Percentiles rank a stretch among this genome's conserved stretches.
These are phyloP conservation scores for Yamadazyma dendronema DNA, from an alignment of 1,139 yeast genomes.

Conservation along the genomic window DNA sequence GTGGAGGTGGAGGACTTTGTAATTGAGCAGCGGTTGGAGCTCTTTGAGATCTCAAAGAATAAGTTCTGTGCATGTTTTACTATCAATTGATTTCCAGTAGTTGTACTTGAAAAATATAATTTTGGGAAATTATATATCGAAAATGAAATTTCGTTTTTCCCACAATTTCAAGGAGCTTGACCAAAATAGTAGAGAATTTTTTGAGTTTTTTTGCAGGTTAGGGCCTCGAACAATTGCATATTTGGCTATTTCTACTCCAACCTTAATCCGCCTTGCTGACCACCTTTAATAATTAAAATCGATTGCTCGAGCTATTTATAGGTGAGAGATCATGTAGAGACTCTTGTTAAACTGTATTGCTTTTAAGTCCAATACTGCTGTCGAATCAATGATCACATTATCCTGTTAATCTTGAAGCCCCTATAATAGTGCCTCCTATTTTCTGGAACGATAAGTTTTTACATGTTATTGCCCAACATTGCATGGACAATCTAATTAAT, in stretches of 20 bases:
- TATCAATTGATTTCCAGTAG: conserved; percentile 1
- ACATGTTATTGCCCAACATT: neutral
- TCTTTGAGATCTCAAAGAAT: conserved; percentile 73
- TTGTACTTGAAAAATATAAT: neutral
- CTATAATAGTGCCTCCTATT: conserved; percentile 2
- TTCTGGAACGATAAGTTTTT: conserved; percentile 1
- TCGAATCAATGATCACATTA: no score
- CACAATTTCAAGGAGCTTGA: conserved; percentile 5
- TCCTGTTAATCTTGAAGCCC: neutral
- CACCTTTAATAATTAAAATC: no score
- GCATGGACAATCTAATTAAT: conserved; percentile 1
- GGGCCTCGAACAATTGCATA: neutral
- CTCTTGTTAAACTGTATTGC: no score
- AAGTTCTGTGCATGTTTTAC: conserved; percentile 80
- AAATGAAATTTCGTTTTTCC: no score
- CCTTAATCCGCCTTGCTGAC: neutral
- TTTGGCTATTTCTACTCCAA: no score
- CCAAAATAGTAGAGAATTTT: neutral
- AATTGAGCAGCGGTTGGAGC: conserved; percentile 83
- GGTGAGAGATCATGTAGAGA: no score
- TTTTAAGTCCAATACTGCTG: no score
- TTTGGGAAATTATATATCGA: neutral
- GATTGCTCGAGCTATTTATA: no score
- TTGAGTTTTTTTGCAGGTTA: neutral
- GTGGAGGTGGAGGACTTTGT: conserved; percentile 79